phyloP scores from a whole-genome alignment of 2,329 filamentous ascomycete genomes.

The Chaetothyriales sp. region DNA sequence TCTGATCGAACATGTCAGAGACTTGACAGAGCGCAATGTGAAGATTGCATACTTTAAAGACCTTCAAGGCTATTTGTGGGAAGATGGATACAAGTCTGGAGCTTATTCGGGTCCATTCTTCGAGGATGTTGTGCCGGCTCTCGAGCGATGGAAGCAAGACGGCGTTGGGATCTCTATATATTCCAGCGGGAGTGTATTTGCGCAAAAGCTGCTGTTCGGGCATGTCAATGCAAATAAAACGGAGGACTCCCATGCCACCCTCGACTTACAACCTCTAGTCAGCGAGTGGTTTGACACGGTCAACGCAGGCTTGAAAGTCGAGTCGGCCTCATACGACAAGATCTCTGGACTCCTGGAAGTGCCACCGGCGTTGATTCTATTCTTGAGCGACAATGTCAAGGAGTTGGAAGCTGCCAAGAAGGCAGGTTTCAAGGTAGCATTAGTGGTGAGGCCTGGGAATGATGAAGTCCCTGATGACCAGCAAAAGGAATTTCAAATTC shows the following conservation, averaged over 20 bases:
- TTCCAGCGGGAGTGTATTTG: slow-evolving; percentile 13
- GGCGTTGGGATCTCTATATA: slow-evolving; percentile 10
- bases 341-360: slow-evolving; percentile 8
- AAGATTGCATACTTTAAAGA: slow-evolving; percentile 15
- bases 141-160: slow-evolving; percentile 5
- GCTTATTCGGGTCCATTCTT: slow-evolving; percentile 12
- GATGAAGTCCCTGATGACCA: slow-evolving; percentile 6
- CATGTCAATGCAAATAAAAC: slow-evolving; percentile 6
- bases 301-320: slow-evolving; percentile 14
- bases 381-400: slow-evolving; percentile 15
- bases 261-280: slow-evolving; percentile 4
- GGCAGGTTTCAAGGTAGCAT: slow-evolving; percentile 8
- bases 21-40: slow-evolving; percentile 12
- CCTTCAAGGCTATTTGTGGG: slow-evolving; percentile 15
- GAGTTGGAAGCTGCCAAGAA: slow-evolving; percentile 10
- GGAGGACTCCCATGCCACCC: neutral
- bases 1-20: slow-evolving; percentile 10
- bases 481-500: slow-evolving; percentile 4
- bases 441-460: slow-evolving; percentile 14
- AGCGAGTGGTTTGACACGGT: slow-evolving; percentile 13
- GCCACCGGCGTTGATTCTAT: slow-evolving; percentile 7
- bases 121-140: slow-evolving; percentile 6
- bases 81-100: slow-evolving; percentile 10
- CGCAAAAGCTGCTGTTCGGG: slow-evolving; percentile 14
- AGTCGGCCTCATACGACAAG: slow-evolving; percentile 8